phyloP scores from a whole-genome alignment of 352 stramenopile genomes.

The Phytophthora aleatoria region DNA sequence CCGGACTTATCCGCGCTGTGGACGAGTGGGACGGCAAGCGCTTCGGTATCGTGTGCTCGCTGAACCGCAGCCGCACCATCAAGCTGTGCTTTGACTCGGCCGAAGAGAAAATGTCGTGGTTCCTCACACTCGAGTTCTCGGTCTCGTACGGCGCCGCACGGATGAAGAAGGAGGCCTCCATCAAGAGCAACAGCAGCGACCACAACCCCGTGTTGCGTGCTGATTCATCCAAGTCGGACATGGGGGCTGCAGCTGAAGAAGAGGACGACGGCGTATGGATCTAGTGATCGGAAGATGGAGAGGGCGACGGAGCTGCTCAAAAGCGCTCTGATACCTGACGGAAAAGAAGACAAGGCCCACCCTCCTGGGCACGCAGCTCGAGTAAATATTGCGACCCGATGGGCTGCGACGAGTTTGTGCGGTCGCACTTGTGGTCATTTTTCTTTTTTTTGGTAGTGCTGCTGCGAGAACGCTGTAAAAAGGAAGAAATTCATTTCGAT shows the following conservation, averaged over 20 bases:
- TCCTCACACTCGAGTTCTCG: conserved; percentile 78
- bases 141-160: conserved; percentile 67
- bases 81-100: conserved; percentile 81
- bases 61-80: conserved; percentile 74
- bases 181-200: conserved; percentile 45
- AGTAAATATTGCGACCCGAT: conserved; percentile 39
- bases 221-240: conserved; percentile 46
- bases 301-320: conserved; percentile 13
- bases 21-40: conserved; percentile 79
- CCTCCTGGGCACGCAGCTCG: conserved; percentile 28
- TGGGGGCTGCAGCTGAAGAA: conserved; percentile 24
- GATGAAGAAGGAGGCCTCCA: conserved; percentile 74
- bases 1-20: conserved; percentile 67
- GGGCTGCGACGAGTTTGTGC: conserved; percentile 15
- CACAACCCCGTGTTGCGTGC: conserved; percentile 45
- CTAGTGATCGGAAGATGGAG: conserved; percentile 28
- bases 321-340: conserved; percentile 18
- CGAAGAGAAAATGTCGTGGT: conserved; percentile 86
- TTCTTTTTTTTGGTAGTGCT: conserved; percentile 37
- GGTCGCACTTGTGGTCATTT: conserved; percentile 29
- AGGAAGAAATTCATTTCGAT: conserved; percentile 45
- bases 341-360: conserved; percentile 16
- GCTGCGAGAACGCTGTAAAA: conserved; percentile 37
- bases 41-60: conserved; percentile 69
- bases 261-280: conserved; percentile 81